These are phyloP conservation scores for Blastobotrys chiropterorum DNA, from an alignment of 805 yeast species.

Conservation along the genomic window DNA sequence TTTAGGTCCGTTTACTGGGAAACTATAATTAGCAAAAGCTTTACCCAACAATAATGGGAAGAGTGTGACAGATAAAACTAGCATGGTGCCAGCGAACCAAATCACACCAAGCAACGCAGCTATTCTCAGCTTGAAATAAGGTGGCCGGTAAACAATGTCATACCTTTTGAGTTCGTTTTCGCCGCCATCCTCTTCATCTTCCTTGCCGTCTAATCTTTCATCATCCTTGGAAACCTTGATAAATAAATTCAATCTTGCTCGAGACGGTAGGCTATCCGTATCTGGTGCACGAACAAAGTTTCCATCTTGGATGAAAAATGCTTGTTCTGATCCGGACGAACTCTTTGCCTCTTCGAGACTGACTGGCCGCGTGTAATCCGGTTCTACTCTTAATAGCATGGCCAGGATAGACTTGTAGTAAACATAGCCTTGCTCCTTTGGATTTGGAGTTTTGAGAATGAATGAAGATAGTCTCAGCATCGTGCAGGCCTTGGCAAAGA, in stretches of 20 bases:
- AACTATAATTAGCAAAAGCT: constrained; percentile 6
- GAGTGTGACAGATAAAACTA: constrained; percentile 20
- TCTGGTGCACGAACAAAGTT: constrained; percentile 80
- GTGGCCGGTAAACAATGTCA: constrained; percentile 82
- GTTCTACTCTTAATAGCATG: constrained; percentile 37
- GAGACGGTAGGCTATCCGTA: constrained; percentile 66
- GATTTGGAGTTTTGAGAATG: constrained; percentile 53
- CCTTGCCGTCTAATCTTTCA: constrained; percentile 40
- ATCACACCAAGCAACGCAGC: constrained; percentile 40
- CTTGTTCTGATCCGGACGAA: constrained; percentile 39
- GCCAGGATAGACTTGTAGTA: constrained; percentile 48
- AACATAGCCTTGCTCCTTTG: constrained; percentile 65
- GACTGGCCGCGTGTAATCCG: constrained; percentile 57
- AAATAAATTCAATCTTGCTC: constrained; percentile 54
- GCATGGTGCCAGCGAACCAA: constrained; percentile 38
- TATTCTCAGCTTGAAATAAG: constrained; percentile 58
- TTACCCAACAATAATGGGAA: constrained; percentile 29
- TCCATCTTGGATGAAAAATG: constrained; percentile 77
- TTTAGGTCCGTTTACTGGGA: constrained; percentile 4
- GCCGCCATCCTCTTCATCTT: constrained; percentile 36
- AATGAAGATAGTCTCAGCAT: constrained; percentile 75
- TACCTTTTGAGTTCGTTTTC: constrained; percentile 39
- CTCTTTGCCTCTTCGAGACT: constrained; percentile 36
- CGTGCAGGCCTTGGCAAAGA: constrained; percentile 49
- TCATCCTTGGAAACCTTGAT: constrained; percentile 80